A percentile compares a stretch with the other conserved stretches of the same genome.
Evolutionary conservation across 129 eudicot species (phyloP).

Genomic region (Chrysanthemum seticuspe): DNA sequence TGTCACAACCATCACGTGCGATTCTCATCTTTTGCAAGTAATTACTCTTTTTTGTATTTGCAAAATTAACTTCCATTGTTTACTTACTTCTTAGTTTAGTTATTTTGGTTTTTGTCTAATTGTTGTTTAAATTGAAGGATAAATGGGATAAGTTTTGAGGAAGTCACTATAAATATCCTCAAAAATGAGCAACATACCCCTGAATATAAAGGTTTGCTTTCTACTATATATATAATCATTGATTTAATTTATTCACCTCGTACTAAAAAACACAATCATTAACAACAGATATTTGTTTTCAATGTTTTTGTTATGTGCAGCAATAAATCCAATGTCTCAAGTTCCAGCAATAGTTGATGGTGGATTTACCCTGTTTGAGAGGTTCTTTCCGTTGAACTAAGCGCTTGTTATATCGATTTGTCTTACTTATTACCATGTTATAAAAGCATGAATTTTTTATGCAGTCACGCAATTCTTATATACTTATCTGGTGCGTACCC

Average conservation of each 20-base stretch:
- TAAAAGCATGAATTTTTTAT: background rate
- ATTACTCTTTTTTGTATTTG: background rate
- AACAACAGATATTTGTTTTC: background rate
- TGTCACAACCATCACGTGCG: conserved; percentile 81
- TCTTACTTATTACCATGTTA: background rate
- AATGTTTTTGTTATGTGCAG: conserved; percentile 39
- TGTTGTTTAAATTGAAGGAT: conserved; percentile 35
- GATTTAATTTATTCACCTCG: too few species aligned
- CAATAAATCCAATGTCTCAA: conserved; percentile 67
- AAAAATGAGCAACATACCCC: conserved; percentile 54
- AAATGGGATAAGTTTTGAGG: conserved; percentile 73
- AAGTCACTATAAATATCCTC: conserved; percentile 37
- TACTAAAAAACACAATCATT: too few species aligned
- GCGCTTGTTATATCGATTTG: too few species aligned
- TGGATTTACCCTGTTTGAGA: conserved; percentile 73
- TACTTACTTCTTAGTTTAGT: too few species aligned
- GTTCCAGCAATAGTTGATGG: conserved; percentile 83
- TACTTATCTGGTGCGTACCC: conserved; percentile 65
- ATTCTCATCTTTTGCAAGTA: conserved; percentile 76
- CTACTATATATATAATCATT: background rate
- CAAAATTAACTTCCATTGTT: too few species aligned
- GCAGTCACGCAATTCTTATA: conserved; percentile 82
- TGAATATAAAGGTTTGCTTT: conserved; percentile 53
- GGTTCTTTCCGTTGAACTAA: conserved; percentile 37
- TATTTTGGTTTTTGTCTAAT: too few species aligned